Percentiles rank a stretch among this genome's conserved stretches.
These are phyloP conservation scores for Plenodomus biglobosus DNA, from an alignment of 2,329 filamentous ascomycete genomes.

Conservation along the genomic window DNA sequence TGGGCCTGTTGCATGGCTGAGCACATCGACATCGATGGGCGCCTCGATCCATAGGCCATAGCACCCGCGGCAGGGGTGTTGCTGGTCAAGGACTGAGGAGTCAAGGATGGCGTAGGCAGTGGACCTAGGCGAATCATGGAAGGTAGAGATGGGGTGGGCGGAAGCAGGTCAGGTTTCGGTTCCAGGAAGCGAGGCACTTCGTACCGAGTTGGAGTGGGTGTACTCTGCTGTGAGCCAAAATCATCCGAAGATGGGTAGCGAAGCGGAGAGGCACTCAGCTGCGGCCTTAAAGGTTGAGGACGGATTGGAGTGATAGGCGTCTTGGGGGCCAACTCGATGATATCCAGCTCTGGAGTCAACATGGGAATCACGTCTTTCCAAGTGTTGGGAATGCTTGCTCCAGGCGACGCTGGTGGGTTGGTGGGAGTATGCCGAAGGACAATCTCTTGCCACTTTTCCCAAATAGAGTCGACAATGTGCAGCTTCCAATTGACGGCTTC, in stretches of 20 bases:
- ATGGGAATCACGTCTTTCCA: conserved; percentile 57
- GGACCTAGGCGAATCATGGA: conserved; percentile 57
- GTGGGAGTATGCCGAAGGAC: conserved; percentile 79
- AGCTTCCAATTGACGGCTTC: conserved; percentile 90
- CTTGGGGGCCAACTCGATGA: conserved; percentile 45
- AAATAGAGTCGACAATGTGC: conserved; percentile 85
- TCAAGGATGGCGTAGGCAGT: conserved; percentile 64
- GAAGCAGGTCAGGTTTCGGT: conserved; percentile 52
- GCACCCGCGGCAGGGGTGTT: conserved; percentile 65
- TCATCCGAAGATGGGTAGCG: conserved; percentile 28
- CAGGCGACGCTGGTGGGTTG: conserved; percentile 47
- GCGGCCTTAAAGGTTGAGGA: conserved; percentile 22
- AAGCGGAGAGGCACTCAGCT: conserved; percentile 24
- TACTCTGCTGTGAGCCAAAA: conserved; percentile 46
- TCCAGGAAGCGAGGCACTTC: conserved; percentile 54
- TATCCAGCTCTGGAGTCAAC: conserved; percentile 60
- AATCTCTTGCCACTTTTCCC: conserved; percentile 92
- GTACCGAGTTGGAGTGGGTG: conserved; percentile 47
- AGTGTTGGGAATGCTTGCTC: conserved; percentile 40
- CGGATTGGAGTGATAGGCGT: conserved; percentile 32
- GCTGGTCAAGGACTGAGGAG: conserved; percentile 56
- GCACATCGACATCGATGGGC: conserved; percentile 63
- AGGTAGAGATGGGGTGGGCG: conserved; percentile 59
- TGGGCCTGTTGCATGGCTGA: conserved; percentile 61
- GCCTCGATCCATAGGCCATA: conserved; percentile 50